Base-by-base conservation (phyloP, 75 land plant genomes). In the Isoetes taiwanensis region DNA sequence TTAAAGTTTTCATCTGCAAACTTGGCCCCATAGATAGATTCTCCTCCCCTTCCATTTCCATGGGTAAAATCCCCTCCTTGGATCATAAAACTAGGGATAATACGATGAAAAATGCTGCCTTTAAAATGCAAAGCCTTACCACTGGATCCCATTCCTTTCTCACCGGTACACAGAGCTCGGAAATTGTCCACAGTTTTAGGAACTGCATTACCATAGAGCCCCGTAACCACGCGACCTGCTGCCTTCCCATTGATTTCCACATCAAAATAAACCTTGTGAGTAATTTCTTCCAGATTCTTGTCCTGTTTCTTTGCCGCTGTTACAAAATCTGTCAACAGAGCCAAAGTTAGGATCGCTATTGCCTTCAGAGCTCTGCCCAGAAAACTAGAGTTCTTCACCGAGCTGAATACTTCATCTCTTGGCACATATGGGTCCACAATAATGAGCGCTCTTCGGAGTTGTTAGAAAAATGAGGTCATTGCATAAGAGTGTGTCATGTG, bases 61-160 rank as follows among this genome's bases (percentile, higher is more conserved):
- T 46, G 50, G 8, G 50, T 46, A 23, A 46, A 46, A 46, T 46
- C 50, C 8, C 50, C 50, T n/a, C 50, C 50, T 23, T 46, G 50
- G 50, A 46, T 46, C 50, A 46, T 46, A 23, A 46, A 46, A 23
- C 50, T 46, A 23, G 50, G 50, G 50, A 46, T 46, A n/a, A 46
- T 46, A 16, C 50, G 6, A 16, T 46, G 50, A n/a, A 46, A 46
- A 16, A 23, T 4, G 50, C 12, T 6, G 50, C 50, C 50, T 23
- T 46, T 46, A 23, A 46, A 46, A 23, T 46, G 50, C 12, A 46
- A 23, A 5, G 50, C 50, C 50, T 46, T 46, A n/a, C 50, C 50
- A 16, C 25, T 19, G 25, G 6, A 16, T 19, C 50, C 50, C 16
- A n/a, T 19, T 6, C 50, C 50, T 19, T 46, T 46, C 50, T 46